Base-by-base conservation (phyloP, 257 asterid species). In the Nicotiana noctiflora region DNA sequence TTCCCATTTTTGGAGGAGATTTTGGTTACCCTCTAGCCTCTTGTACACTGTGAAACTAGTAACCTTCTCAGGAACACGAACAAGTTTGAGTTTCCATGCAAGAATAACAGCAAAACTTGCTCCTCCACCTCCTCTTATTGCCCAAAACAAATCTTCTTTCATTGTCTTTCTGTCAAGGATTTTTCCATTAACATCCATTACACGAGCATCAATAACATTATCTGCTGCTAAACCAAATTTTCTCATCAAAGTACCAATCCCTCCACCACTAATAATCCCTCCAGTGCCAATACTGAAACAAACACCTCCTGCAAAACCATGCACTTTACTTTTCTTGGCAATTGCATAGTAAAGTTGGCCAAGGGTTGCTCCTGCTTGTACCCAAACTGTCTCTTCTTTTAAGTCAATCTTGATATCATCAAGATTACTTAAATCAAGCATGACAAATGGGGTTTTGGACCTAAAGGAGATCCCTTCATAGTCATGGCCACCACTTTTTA, bases 261-360 rank as follows among this genome's bases (percentile, higher is more conserved):
- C 77, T 19, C 77, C 77, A 12, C 57, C 55, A 37, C 55, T 68
- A n/a, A 37, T 68, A 19, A 68, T 40, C n/a, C 8, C n/a, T 53
- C 84, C 84, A 4, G 72, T 18, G 49, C 84, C 84, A 17, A 76
- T 34, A 29, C 25, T 82, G 0, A 64, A 62, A 49, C 68, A 82
- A 0, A 76, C 27, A 0, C 84, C 84, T 8, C 68, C 81, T 4
- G 84, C 21, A 52, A 82, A 76, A 32, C 9, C 84, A 23, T 21
- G 79, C 10, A 63, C 61, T 8, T 8, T 63, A 49, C 84, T 82
- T 12, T 31, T 6, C 4, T 64, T 32, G 11, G 70, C 57, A 5
- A 82, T 64, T 15, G 77, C 23, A 37, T 82, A 82, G 34, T 76
- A 82, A 15, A 82, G 77, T 66, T 82, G 70, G 1, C 84, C 78